Conservation (phyloP, 2,329 filamentous ascomycete species). For the Ilyonectria sp. region DNA sequence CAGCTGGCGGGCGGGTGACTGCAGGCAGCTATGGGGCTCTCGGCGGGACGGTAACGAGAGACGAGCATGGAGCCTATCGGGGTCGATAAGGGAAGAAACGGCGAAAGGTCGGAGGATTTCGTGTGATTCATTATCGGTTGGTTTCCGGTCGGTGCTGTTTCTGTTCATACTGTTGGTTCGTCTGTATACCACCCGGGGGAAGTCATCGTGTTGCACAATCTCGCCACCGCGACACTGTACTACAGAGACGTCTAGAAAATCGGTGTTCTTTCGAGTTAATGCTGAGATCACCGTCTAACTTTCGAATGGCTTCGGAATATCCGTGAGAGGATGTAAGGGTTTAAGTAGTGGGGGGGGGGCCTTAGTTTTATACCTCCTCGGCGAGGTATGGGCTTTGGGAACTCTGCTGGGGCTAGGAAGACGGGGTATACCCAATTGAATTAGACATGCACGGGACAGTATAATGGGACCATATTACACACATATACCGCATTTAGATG, state of each 20-base stretch:
- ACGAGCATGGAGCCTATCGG: not conserved
- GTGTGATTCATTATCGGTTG: not conserved
- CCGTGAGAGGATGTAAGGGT: too few species aligned
- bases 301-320: not conserved
- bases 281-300: too few species aligned
- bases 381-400: constrained; percentile 21
- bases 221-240: not conserved
- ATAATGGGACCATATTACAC: not conserved
- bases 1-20: constrained; percentile 36
- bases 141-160: not conserved
- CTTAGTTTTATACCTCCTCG: constrained; percentile 38
- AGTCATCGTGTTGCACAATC: not conserved
- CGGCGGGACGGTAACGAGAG: constrained; percentile 29
- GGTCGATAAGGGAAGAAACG: not conserved
- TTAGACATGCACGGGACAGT: not conserved
- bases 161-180: not conserved
- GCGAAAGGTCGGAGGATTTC: not conserved
- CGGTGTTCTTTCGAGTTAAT: not conserved
- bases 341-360: constrained; percentile 25
- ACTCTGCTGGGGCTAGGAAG: constrained; percentile 30
- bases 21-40: constrained; percentile 29
- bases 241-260: not conserved
- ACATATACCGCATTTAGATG: not conserved
- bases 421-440: constrained; percentile 30
- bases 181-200: not conserved